phyloP scores from a whole-genome alignment of 2,329 filamentous ascomycete species.

The Coniochaeta sp. region DNA sequence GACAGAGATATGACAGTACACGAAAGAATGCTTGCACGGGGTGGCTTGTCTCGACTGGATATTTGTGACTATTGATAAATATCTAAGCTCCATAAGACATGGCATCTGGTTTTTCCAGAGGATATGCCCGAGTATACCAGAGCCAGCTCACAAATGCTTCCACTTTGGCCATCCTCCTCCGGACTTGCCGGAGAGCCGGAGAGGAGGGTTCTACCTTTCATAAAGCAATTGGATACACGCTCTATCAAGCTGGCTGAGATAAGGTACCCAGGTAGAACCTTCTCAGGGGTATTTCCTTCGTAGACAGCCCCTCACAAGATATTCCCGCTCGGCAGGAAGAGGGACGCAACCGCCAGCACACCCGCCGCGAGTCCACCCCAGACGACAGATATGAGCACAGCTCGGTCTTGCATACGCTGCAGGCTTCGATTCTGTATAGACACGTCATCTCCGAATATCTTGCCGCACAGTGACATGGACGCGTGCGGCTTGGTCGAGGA shows the following conservation, averaged over 20 bases:
- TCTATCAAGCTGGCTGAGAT: no score
- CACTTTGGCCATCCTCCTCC: no score
- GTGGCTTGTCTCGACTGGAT: neutral
- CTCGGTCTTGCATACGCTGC: conserved; percentile 24
- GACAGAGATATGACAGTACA: neutral
- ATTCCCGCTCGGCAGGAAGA: conserved; percentile 20
- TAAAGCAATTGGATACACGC: no score
- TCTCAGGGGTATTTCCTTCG: neutral
- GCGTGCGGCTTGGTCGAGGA: conserved; percentile 21
- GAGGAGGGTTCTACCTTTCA: no score
- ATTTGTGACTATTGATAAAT: no score
- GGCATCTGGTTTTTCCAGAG: no score
- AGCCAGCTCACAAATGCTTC: no score
- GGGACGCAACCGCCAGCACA: conserved; percentile 18
- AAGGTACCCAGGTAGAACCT: neutral
- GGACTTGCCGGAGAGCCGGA: no score
- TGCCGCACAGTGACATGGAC: conserved; percentile 16
- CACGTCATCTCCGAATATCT: conserved; percentile 18
- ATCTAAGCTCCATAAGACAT: no score
- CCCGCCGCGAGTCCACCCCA: conserved; percentile 24
- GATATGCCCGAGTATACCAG: no score
- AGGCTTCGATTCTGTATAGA: conserved; percentile 23
- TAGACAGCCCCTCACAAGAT: conserved; percentile 1
- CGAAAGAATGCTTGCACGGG: neutral
- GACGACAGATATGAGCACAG: conserved; percentile 23